phyloP scores from a whole-genome alignment of 768 basidiomycete species.

The Tubosaeta brunneosetosa region DNA sequence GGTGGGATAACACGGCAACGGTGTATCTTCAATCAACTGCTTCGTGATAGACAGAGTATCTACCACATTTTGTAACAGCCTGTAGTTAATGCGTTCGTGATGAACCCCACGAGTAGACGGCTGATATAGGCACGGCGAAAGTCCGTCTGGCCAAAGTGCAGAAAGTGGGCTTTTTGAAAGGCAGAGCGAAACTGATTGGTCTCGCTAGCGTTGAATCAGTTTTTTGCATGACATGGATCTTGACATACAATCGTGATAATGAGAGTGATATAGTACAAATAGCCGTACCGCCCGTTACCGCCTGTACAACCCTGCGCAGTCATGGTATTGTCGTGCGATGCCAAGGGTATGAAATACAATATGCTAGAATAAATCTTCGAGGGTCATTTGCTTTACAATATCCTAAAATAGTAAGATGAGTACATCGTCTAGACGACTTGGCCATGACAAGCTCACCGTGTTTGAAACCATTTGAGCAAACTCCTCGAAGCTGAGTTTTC shows the following conservation, averaged over 20 bases:
- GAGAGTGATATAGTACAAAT: slow-evolving; percentile 21
- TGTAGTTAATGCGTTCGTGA: too few relatives aligned
- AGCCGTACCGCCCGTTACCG: slow-evolving; percentile 10
- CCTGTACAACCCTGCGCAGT: slow-evolving; percentile 6
- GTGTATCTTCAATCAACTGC: too few relatives aligned
- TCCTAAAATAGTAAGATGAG: slow-evolving; percentile 50
- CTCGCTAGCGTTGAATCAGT: slow-evolving; percentile 3
- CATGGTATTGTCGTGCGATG: slow-evolving; percentile 19
- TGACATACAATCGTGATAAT: slow-evolving; percentile 16
- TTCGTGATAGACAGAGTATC: too few relatives aligned
- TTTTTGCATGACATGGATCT: slow-evolving; percentile 3
- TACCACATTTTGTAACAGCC: too few relatives aligned
- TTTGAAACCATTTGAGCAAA: slow-evolving; percentile 96
- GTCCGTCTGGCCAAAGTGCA: neutral
- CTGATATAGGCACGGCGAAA: too few relatives aligned
- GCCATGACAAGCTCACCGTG: slow-evolving; percentile 54
- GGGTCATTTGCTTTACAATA: slow-evolving; percentile 98
- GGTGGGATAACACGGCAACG: too few relatives aligned
- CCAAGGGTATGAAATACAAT: slow-evolving; percentile 18
- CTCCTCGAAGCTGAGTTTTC: slow-evolving; percentile 95
- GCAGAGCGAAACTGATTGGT: neutral
- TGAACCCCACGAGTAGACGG: too few relatives aligned
- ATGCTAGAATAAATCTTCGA: slow-evolving; percentile 81
- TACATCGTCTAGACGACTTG: neutral
- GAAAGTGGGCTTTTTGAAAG: neutral